Conservation (phyloP, 345 rosid species). For the Punica granatum region DNA sequence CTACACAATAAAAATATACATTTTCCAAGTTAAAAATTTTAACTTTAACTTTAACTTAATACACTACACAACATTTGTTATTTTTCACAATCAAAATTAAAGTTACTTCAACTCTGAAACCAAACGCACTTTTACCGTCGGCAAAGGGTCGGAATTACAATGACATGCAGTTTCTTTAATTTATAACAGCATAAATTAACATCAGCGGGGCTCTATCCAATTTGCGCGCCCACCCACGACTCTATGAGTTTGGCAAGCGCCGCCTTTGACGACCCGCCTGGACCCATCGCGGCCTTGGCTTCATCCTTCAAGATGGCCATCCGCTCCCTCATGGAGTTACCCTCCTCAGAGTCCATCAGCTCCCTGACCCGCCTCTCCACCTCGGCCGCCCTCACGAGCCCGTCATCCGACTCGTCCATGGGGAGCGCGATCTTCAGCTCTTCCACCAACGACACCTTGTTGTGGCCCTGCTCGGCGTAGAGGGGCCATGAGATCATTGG, state of each 20-base stretch:
- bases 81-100: too few relatives aligned
- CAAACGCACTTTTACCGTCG: too few relatives aligned
- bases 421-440: conserved; percentile 45
- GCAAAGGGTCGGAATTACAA: too few relatives aligned
- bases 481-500: conserved; percentile 55
- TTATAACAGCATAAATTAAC: too few relatives aligned
- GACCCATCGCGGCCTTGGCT: conserved; percentile 25
- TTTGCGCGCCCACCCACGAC: not conserved
- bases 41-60: too few relatives aligned
- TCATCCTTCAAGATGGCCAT: conserved; percentile 24
- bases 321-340: conserved; percentile 20
- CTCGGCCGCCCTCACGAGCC: conserved; percentile 36
- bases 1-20: too few relatives aligned
- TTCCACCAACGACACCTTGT: conserved; percentile 37
- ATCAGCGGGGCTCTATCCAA: not conserved
- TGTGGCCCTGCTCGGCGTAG: conserved; percentile 40
- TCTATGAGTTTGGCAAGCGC: conserved; percentile 21
- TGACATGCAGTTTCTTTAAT: too few relatives aligned
- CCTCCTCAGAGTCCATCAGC: conserved; percentile 35
- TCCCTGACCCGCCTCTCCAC: conserved; percentile 46
- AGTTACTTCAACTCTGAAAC: too few relatives aligned
- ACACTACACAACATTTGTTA: too few relatives aligned
- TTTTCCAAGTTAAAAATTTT: too few relatives aligned
- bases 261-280: conserved; percentile 35
- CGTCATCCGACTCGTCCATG: conserved; percentile 28